A percentile compares a stretch with the other conserved stretches of the same genome.
phyloP scores from a whole-genome alignment of 2,329 filamentous ascomycete genomes.

The Aspergillus ochraceoroseus region DNA sequence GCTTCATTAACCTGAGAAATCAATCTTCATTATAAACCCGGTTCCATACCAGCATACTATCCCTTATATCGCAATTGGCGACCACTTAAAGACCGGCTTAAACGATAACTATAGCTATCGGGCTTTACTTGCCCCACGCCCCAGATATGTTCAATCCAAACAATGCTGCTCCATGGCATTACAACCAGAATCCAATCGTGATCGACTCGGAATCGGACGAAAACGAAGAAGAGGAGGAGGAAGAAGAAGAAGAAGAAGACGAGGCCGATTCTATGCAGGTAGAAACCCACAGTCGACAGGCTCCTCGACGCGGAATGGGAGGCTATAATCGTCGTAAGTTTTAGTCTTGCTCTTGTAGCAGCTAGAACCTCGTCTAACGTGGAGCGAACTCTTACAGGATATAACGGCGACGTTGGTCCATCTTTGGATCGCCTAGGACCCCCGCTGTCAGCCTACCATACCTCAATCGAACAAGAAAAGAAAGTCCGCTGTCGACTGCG shows the following conservation, averaged over 20 bases:
- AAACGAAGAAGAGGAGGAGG: slow-evolving; percentile 19
- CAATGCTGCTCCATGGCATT: slow-evolving; percentile 9
- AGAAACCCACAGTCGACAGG: slow-evolving; percentile 13
- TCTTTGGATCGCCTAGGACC: not conserved
- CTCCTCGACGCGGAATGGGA: not conserved
- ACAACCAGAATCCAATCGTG: slow-evolving; percentile 17
- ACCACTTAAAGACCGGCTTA: not conserved
- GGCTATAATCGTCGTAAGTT: not conserved
- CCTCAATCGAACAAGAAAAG: slow-evolving; percentile 19
- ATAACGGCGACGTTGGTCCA: not conserved
- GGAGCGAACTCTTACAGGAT: not conserved
- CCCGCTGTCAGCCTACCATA: slow-evolving; percentile 13
- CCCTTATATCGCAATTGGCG: too few species aligned
- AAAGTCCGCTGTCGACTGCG: slow-evolving; percentile 26
- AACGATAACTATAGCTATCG: not conserved
- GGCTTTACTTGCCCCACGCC: not conserved
- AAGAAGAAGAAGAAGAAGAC: slow-evolving; percentile 20
- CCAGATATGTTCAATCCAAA: slow-evolving; percentile 17
- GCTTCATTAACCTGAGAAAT: too few species aligned
- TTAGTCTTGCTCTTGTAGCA: too few species aligned
- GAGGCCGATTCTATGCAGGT: slow-evolving; percentile 25
- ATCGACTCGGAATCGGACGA: slow-evolving; percentile 17
- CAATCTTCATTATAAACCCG: too few species aligned
- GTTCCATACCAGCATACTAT: too few species aligned
- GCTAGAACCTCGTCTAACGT: too few species aligned